Evolutionary conservation across 2,329 filamentous ascomycete species (phyloP).

Genomic region (Domatiomyces catenatus): DNA sequence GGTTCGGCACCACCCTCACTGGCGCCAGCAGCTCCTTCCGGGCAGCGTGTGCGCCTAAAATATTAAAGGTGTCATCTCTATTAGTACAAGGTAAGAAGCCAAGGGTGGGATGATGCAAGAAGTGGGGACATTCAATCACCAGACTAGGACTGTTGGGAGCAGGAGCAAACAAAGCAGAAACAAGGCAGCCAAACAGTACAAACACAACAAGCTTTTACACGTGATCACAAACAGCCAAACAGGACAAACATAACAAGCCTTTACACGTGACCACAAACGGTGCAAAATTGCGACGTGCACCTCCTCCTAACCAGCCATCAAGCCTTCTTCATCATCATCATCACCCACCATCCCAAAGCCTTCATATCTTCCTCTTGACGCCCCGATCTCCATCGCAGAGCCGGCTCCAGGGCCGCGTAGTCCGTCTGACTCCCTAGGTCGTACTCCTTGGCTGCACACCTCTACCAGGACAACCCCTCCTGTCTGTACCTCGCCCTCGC

Average conservation of each 20-base stretch:
- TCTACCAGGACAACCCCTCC: not conserved
- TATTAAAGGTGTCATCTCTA: not conserved
- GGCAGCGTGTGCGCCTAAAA: not conserved
- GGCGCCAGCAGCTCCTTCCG: not conserved
- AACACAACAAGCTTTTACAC: not conserved
- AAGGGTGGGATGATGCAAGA: not conserved
- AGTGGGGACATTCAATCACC: not conserved
- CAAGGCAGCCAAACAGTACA: no score
- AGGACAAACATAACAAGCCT: not conserved
- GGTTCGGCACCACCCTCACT: not conserved
- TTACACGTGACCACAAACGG: not conserved
- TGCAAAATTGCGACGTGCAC: not conserved
- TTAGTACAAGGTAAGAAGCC: not conserved
- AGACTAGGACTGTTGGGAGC: not conserved
- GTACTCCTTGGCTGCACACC: not conserved
- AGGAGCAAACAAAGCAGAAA: not conserved
- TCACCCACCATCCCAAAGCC: slow-evolving; percentile 5
- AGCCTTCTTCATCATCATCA: slow-evolving; percentile 5
- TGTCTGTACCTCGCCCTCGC: not conserved
- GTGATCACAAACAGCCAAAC: not conserved
- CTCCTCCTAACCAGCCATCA: slow-evolving; percentile 5
- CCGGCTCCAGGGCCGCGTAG: not conserved
- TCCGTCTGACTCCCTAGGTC: not conserved
- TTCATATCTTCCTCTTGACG: slow-evolving; percentile 6
- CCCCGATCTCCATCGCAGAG: not conserved